These are phyloP conservation scores for Galerina sulciceps DNA, from an alignment of 768 basidiomycete species.

Conservation along the genomic window DNA sequence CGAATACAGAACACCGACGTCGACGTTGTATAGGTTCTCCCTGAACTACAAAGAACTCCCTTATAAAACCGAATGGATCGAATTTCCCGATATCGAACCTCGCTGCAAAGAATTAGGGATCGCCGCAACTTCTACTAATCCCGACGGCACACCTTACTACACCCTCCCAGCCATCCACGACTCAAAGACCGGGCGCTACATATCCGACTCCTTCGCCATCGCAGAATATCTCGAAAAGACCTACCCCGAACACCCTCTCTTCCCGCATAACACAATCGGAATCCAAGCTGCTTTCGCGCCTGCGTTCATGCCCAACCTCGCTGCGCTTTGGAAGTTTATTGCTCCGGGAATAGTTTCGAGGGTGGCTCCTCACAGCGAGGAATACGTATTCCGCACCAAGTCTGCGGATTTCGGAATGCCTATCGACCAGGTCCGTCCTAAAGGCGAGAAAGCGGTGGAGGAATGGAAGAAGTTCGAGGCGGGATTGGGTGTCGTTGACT, in stretches of 20 bases:
- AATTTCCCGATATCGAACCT: constrained; percentile 48
- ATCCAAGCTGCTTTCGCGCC: neutral
- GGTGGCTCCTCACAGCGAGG: neutral
- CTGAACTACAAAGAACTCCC: constrained; percentile 19
- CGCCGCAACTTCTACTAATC: constrained; percentile 29
- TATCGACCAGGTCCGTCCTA: neutral
- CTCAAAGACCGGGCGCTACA: constrained; percentile 33
- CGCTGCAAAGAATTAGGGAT: constrained; percentile 38
- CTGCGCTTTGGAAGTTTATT: neutral
- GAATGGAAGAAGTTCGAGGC: neutral
- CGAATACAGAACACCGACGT: neutral
- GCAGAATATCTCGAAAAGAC: constrained; percentile 51
- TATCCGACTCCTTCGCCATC: constrained; percentile 48
- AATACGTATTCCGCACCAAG: neutral
- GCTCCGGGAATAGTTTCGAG: neutral
- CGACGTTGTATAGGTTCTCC: neutral
- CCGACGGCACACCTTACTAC: constrained; percentile 36
- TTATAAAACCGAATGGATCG: constrained; percentile 17
- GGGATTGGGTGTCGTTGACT: neutral
- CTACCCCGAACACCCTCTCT: constrained; percentile 47
- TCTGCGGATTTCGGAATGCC: neutral
- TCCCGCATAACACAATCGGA: constrained; percentile 24
- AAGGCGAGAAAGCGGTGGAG: neutral
- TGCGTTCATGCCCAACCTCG: neutral
- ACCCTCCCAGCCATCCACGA: constrained; percentile 54